phyloP scores from a whole-genome alignment of 164 flowering plant genomes.

The Stephania japonica region DNA sequence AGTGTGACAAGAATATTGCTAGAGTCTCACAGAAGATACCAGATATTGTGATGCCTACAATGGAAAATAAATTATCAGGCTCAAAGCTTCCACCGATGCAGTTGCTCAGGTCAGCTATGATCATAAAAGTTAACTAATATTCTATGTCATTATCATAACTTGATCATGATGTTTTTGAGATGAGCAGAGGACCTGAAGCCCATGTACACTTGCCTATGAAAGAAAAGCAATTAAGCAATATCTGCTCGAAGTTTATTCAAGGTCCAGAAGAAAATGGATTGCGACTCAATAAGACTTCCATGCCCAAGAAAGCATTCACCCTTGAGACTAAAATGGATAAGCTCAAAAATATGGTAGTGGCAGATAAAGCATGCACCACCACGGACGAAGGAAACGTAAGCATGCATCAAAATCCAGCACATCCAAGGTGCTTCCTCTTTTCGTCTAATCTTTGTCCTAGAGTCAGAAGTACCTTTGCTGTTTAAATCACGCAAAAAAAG shows the following conservation, averaged over 20 bases:
- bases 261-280: conserved; percentile 22
- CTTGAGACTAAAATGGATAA: background rate
- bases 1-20: conserved; percentile 17
- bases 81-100: conserved; percentile 17
- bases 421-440: conserved; percentile 26
- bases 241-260: conserved; percentile 19
- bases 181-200: conserved; percentile 25
- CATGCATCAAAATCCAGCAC: conserved; percentile 12
- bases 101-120: conserved; percentile 26
- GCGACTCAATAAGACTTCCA: conserved; percentile 13
- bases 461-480: conserved; percentile 1
- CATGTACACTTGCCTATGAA: conserved; percentile 13
- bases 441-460: background rate
- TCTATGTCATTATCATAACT: background rate
- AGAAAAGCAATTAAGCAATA: conserved; percentile 20
- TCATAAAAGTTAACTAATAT: background rate
- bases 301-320: conserved; percentile 7
- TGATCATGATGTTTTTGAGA: conserved; percentile 1
- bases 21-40: conserved; percentile 12
- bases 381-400: conserved; percentile 15
- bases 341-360: too few relatives aligned
- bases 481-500: conserved; percentile 2
- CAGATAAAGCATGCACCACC: conserved; percentile 6
- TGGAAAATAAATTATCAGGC: conserved; percentile 18
- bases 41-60: conserved; percentile 7